Evolutionary conservation across 1,139 yeast species (phyloP), one percentile per base, ranked within the genome.

Genomic region (Magnusiomyces starmeri): DNA sequence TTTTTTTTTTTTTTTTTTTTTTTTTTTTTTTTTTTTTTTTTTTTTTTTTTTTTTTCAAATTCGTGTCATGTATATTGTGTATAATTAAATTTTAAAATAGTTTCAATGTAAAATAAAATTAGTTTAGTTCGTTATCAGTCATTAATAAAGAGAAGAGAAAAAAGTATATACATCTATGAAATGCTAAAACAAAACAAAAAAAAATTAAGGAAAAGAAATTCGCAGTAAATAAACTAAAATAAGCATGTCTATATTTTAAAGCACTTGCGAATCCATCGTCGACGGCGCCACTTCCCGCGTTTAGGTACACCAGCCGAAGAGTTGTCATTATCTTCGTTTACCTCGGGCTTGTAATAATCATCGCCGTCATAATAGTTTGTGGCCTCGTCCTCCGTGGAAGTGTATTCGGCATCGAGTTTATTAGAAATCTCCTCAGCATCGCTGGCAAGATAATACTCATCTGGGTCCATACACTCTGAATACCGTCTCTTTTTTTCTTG

Each of bases 281-380:
- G 57, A 16, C 75, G 61, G 14, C 75, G 54, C 74, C 73, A 70
- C 49, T 69, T 70, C 4, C 72, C 73, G 14, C 66, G 57, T 7
- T 9, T 29, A 10, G 40, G 42, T 21, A 21, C 10, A n/a, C 12
- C 16, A 7, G 26, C 35, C 12, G 20, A 10, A n/a, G n/a, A n/a
- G n/a, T n/a, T n/a, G 37, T 54, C 48, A 10, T 57, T 59, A 26
- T 56, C 52, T 48, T 55, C 22, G 22, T 14, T 20, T 4, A 22
- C 25, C 22, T 20, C 22, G 43, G n/a, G 16, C 25, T 21, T 25
- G 27, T 40, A 32, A 32, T 41, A 43, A 20, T 43, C 46, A 26
- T 43, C 46, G 21, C 39, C 46, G 8, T 43, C 46, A 20, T 20
- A 43, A 12, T 22, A 29, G 12, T 22, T 26, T 29, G 20, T n/a